A percentile compares a stretch with the other conserved stretches of the same genome.
phyloP scores from a whole-genome alignment of 2,329 filamentous ascomycete species.

The Drechslera avenae region DNA sequence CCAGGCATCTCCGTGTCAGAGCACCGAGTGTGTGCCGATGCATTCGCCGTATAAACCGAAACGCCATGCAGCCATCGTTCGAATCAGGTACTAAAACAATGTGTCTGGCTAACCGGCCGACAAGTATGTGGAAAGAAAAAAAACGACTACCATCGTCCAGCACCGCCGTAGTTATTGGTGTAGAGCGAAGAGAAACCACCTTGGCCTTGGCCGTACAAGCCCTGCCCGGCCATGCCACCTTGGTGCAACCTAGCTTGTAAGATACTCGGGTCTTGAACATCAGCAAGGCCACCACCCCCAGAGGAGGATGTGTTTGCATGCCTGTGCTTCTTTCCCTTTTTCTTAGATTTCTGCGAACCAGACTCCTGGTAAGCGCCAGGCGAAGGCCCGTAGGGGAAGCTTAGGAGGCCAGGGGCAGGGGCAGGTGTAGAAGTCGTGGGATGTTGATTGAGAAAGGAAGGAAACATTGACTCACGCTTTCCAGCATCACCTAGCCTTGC shows the following conservation, averaged over 20 bases:
- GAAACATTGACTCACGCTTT: constrained; percentile 99
- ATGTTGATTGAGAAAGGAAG: constrained; percentile 87
- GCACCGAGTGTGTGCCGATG: constrained; percentile 46
- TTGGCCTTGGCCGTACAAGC: constrained; percentile 84
- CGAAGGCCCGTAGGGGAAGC: constrained; percentile 87
- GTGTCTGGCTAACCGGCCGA: constrained; percentile 31
- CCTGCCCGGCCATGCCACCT: constrained; percentile 80
- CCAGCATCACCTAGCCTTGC: constrained; percentile 79
- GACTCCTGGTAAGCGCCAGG: constrained; percentile 87
- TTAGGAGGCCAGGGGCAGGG: constrained; percentile 88
- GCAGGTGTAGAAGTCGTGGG: constrained; percentile 80
- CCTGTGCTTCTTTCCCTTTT: constrained; percentile 99
- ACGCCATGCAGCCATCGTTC: constrained; percentile 47
- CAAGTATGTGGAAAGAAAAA: constrained; percentile 40
- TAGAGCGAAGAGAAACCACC: constrained; percentile 95
- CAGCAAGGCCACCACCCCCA: constrained; percentile 97
- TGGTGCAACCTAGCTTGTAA: constrained; percentile 97
- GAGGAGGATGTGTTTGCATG: constrained; percentile 99
- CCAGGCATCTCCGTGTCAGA: constrained; percentile 44
- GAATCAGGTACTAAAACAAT: constrained; percentile 41
- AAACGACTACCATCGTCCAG: constrained; percentile 47
- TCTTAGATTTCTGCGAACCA: constrained; percentile 93
- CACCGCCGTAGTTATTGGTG: constrained; percentile 58
- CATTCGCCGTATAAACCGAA: constrained; percentile 43
- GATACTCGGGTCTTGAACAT: constrained; percentile 99